Evolutionary conservation across 805 yeast genomes (phyloP).

Genomic region (Cyberlindnera americana): DNA sequence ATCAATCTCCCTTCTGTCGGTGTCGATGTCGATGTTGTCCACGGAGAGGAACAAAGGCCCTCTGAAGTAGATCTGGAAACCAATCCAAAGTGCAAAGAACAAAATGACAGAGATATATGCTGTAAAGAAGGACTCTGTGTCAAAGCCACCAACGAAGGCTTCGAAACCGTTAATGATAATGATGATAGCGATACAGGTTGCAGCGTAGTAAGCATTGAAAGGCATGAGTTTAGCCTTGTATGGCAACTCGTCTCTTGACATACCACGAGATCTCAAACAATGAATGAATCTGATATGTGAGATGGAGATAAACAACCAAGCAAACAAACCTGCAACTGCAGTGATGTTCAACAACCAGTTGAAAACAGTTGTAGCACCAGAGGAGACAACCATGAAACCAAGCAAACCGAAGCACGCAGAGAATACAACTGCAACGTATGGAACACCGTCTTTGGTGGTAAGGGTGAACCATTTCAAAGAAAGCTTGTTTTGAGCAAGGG

Average conservation of each 20-base stretch:
- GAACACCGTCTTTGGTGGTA: slow-evolving; percentile 59
- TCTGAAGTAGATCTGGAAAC: slow-evolving; percentile 51
- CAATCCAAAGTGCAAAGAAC: slow-evolving; percentile 51
- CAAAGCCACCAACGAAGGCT: slow-evolving; percentile 51
- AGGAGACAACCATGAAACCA: slow-evolving; percentile 55
- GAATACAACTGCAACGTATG: slow-evolving; percentile 50
- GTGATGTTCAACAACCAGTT: slow-evolving; percentile 71
- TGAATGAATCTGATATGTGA: slow-evolving; percentile 70
- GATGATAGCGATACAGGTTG: slow-evolving; percentile 49
- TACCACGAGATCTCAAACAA: slow-evolving; percentile 58
- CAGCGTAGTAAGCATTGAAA: slow-evolving; percentile 58
- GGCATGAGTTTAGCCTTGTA: slow-evolving; percentile 76
- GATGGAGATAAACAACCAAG: slow-evolving; percentile 65
- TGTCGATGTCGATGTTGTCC: slow-evolving; percentile 66
- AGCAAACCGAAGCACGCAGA: slow-evolving; percentile 62
- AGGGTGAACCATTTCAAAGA: slow-evolving; percentile 52
- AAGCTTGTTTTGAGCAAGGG: slow-evolving; percentile 55
- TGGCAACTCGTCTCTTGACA: slow-evolving; percentile 66
- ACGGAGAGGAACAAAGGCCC: slow-evolving; percentile 42
- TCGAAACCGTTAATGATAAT: slow-evolving; percentile 70
- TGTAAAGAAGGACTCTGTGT: slow-evolving; percentile 58
- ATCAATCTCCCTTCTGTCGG: slow-evolving; percentile 63
- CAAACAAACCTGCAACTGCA: slow-evolving; percentile 72
- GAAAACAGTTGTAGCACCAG: slow-evolving; percentile 55
- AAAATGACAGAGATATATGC: slow-evolving; percentile 67